Percentiles rank a stretch among this genome's conserved stretches.
Evolutionary conservation across 306 rosid genomes (phyloP).

Genomic region (Delonix regia): DNA sequence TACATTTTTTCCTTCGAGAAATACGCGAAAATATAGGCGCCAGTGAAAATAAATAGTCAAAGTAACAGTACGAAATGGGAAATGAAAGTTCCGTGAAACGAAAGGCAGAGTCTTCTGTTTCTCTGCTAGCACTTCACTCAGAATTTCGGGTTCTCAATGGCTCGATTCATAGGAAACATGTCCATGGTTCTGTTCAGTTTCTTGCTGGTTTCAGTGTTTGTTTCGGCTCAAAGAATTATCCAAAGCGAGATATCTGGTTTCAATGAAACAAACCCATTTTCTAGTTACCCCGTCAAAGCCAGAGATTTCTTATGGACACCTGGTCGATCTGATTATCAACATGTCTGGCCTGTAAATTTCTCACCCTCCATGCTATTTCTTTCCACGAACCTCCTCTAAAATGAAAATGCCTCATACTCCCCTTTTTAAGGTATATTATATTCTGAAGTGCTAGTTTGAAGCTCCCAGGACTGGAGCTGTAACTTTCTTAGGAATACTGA

Average conservation of each 20-base stretch:
- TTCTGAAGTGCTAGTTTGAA: too few relatives aligned
- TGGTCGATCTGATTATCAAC: constrained; percentile 51
- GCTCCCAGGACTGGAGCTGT: not conserved
- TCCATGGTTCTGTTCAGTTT: constrained; percentile 38
- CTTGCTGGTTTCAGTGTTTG: constrained; percentile 40
- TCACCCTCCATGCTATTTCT: not conserved
- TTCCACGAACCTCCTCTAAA: not conserved
- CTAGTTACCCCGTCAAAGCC: constrained; percentile 45
- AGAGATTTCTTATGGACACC: constrained; percentile 66
- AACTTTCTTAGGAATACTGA: not conserved
- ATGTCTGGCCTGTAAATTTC: constrained; percentile 83
- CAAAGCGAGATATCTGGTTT: constrained; percentile 37
- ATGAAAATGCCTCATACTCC: not conserved
- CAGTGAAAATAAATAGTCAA: too few relatives aligned
- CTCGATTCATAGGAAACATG: constrained; percentile 30
- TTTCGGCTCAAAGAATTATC: constrained; percentile 53
- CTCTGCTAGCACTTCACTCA: not conserved
- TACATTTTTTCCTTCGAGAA: too few relatives aligned
- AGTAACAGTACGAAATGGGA: too few relatives aligned
- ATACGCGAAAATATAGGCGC: too few relatives aligned
- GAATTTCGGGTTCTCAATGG: not conserved
- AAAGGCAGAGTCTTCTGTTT: not conserved
- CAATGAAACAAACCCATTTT: constrained; percentile 35
- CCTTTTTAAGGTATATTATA: too few relatives aligned
- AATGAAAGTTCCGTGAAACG: too few relatives aligned